Evolutionary conservation across 2,329 filamentous ascomycete species (phyloP).

Genomic region (Stachybotrys echinatus): DNA sequence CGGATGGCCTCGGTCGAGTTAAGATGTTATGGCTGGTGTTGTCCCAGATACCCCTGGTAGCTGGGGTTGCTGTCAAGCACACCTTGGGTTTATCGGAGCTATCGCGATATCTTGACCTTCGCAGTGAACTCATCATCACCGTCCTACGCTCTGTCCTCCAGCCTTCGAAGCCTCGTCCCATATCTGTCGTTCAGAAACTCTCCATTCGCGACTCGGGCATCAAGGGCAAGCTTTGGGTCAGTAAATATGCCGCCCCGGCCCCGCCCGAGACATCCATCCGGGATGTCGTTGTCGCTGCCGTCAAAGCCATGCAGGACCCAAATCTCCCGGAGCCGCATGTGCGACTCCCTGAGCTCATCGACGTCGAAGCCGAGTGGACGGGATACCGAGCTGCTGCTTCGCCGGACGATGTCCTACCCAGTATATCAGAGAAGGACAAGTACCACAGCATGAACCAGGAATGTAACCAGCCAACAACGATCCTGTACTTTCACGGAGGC

Average conservation of each 20-base stretch:
- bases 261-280: conserved; percentile 52
- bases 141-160: conserved; percentile 63
- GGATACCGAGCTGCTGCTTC: conserved; percentile 56
- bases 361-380: conserved; percentile 71
- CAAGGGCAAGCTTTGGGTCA: conserved; percentile 79
- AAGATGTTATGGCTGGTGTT: conserved; percentile 28
- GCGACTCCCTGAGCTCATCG: conserved; percentile 43
- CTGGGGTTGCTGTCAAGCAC: conserved; percentile 59
- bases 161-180: conserved; percentile 36
- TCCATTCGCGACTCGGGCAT: conserved; percentile 59
- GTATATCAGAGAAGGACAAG: conserved; percentile 56
- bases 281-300: conserved; percentile 52
- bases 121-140: conserved; percentile 66
- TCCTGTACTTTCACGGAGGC: conserved; percentile 74
- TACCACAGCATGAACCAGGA: conserved; percentile 65
- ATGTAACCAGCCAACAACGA: conserved; percentile 53
- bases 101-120: conserved; percentile 72
- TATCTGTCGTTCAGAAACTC: conserved; percentile 60
- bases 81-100: conserved; percentile 63
- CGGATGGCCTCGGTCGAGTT: conserved; percentile 4
- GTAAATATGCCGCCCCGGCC: conserved; percentile 58
- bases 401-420: conserved; percentile 43
- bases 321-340: conserved; percentile 8
- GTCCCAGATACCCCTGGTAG: conserved; percentile 54
- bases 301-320: conserved; percentile 27